Base-by-base conservation (phyloP, 2,329 filamentous ascomycete species). In the Diaporthe caulivora region DNA sequence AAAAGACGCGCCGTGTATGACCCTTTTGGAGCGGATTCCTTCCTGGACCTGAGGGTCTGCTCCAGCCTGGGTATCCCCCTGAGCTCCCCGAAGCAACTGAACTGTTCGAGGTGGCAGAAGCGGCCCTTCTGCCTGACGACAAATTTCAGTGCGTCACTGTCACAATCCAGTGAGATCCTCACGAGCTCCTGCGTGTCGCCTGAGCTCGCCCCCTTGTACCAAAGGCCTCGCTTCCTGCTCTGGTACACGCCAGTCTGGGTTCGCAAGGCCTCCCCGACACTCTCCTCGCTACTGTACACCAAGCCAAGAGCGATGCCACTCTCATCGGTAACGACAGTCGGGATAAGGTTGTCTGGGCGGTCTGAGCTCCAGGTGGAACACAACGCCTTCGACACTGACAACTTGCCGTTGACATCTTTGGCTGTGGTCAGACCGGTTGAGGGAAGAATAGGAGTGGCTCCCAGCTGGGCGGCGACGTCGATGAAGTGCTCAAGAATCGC, bases 1-100 rank as follows among this genome's bases (percentile, higher is more conserved):
- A 98, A 99, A 1, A 99, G 87, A 44, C 96, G 89, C 24, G 95
- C 94, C 6, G 97, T 99, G 83, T 99, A 99, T 17, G 97, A 99
- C 1, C 95, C 96, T 76, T 89, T 89, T 0, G 97, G 96, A 0
- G 96, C 95, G 24, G 93, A 94, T 54, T 89, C 84, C 82, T 97
- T 98, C 78, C 97, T 92, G 53, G 92, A 92, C 76, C 93, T 86
- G 18, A 99, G 88, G 0, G 95, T 98, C 83, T 96, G 93, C 81
- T 98, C 95, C 15, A 99, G 89, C 76, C 92, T 93, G 1, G 94
- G 90, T 57, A 99, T 89, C 15, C 97, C 97, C 64, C 85, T 89
- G 77, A 97, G 92, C 67, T 95, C 89, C 34, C 97, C 97, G 80
- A 98, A 98, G 85, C 97, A 99, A 73, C 95, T 95, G 65, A 94